These are phyloP conservation scores for Pseudogymnoascus sp. DNA, from an alignment of 2,329 filamentous ascomycete genomes.

Conservation along the genomic window DNA sequence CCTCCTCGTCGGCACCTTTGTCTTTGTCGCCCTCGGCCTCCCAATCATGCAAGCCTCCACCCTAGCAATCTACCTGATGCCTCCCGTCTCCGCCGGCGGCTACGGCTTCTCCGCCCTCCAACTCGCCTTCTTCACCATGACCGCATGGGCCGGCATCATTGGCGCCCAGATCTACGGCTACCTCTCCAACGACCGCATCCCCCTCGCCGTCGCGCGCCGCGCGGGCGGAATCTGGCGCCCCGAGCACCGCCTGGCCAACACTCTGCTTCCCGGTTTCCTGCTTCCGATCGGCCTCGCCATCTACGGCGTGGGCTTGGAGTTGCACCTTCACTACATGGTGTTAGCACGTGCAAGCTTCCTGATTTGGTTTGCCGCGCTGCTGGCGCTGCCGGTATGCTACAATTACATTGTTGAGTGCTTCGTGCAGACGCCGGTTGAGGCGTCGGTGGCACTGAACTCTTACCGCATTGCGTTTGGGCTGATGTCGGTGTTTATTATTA, in stretches of 20 bases:
- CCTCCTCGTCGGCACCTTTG: constrained; percentile 31
- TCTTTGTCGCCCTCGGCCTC: constrained; percentile 19
- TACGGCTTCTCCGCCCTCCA: constrained; percentile 35
- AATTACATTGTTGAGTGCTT: neutral
- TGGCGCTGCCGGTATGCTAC: neutral
- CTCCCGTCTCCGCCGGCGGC: constrained; percentile 29
- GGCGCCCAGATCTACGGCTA: constrained; percentile 30
- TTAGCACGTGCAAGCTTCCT: neutral
- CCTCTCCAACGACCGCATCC: constrained; percentile 32
- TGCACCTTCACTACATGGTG: constrained; percentile 17
- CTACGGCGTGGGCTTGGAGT: constrained; percentile 30
- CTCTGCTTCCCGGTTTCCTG: constrained; percentile 13
- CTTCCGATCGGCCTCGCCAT: constrained; percentile 26
- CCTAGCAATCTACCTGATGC: constrained; percentile 30
- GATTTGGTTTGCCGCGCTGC: neutral
- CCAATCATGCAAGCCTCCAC: constrained; percentile 19
- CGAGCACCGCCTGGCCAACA: constrained; percentile 20
- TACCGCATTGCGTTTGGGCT: neutral
- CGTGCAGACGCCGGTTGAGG: neutral
- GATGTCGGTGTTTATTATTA: neutral
- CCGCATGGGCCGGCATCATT: constrained; percentile 34
- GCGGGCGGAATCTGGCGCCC: constrained; percentile 20
- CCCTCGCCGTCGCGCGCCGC: constrained; percentile 22
- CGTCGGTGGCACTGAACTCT: neutral
- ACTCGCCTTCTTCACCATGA: constrained; percentile 33